Evolutionary conservation across 2,329 filamentous ascomycete species (phyloP), one percentile per base, ranked within the genome.

Genomic region (Simplicillium aogashimaense): DNA sequence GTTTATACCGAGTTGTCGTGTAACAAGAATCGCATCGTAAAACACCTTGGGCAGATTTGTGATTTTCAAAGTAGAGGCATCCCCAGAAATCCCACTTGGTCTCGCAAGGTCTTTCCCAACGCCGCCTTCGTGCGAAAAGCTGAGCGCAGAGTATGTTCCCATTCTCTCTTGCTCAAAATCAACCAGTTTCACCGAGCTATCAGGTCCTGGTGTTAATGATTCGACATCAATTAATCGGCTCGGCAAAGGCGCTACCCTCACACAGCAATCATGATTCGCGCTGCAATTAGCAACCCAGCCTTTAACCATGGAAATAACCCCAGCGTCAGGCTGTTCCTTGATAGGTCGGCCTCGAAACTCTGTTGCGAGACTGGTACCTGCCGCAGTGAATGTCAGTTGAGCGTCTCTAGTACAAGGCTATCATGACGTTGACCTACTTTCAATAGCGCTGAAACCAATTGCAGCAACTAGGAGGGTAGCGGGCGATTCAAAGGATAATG

Each of bases 11-110:
- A 44, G 37, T 13, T 14, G 15, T 12, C 39, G 36, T 29, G 43
- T 40, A 8, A 44, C 28, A 12, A 30, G 15, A 15, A 44, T 28
- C 15, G 43, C 39, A 32, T 44, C 39, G 3, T 31, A 31, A 31
- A 44, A 42, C 12, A 33, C 42, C 29, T 31, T 35, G 14, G 39
- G 37, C 4, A 44, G 36, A 15, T 25, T 13, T 8, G n/a, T 6
- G 32, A 29, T 20, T n/a, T 2, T 25, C 20, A 25, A 5, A 25
- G 20, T 25, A 6, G 20, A 5, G 5, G 20, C 20, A 25, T 25
- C 20, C 5, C 20, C 20, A 25, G 9, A 9, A 6, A 25, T 25
- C 20, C 20, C 20, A 9, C 5, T 9, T 25, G 20, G 20, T 25
- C 20, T 25, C 9, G 20, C 20, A 9, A 25, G 9, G 6, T 25